These are phyloP conservation scores for Decorospora gaudefroyi DNA, from an alignment of 2,329 filamentous ascomycete species.

Conservation along the genomic window DNA sequence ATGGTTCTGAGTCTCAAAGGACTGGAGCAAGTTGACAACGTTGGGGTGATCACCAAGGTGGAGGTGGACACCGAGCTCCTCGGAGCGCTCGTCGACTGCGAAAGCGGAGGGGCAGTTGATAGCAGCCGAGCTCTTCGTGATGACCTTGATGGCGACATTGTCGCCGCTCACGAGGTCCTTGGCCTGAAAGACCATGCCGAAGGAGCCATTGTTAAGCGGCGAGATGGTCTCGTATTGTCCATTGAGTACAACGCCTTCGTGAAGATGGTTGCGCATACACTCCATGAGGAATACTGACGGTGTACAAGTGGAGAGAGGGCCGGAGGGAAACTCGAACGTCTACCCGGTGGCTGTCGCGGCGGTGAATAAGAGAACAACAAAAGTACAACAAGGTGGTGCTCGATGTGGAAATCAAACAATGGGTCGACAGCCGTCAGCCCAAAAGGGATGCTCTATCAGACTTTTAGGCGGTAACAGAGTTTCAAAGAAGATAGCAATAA, in stretches of 20 bases:
- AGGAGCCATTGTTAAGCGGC: conserved; percentile 97
- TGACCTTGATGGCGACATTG: conserved; percentile 91
- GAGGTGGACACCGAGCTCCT: conserved; percentile 79
- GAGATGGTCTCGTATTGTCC: conserved; percentile 90
- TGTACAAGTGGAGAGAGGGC: conserved; percentile 26
- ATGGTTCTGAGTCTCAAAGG: conserved; percentile 90
- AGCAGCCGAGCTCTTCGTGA: conserved; percentile 77
- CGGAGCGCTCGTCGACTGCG: conserved; percentile 78
- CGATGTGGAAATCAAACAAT: conserved; percentile 44
- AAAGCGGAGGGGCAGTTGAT: conserved; percentile 65
- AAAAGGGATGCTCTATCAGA: conserved; percentile 47
- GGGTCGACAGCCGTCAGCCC: conserved; percentile 41
- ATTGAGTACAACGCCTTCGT: conserved; percentile 77
- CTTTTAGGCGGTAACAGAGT: conserved; percentile 42
- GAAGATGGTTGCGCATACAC: conserved; percentile 83
- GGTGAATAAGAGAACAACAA: conserved; percentile 26
- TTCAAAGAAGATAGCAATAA: conserved; percentile 44
- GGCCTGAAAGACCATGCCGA: conserved; percentile 97
- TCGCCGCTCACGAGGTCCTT: conserved; percentile 76
- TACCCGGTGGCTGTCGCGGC: conserved; percentile 40
- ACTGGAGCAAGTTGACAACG: conserved; percentile 88
- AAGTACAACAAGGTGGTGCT: conserved; percentile 29
- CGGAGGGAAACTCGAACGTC: conserved; percentile 44
- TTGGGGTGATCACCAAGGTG: conserved; percentile 80
- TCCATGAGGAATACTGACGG: conserved; percentile 62